These are phyloP conservation scores for Phlyctochytrium arcticum DNA, from an alignment of 192 early-diverging fungal species.

Conservation along the genomic window DNA sequence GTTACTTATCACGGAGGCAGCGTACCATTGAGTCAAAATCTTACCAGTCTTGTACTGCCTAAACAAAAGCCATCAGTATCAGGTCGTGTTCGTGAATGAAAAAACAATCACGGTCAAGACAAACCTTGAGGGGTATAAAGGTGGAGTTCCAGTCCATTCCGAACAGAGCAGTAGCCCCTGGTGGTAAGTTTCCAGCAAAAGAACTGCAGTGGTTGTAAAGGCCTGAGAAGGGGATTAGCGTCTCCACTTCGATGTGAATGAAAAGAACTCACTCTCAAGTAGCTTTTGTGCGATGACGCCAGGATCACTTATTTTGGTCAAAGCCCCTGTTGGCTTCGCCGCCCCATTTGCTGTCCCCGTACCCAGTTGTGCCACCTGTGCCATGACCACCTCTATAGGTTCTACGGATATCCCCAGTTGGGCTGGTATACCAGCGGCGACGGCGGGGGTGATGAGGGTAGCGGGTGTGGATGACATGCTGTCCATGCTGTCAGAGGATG, in stretches of 20 bases:
- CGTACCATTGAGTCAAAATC: slow-evolving; percentile 31
- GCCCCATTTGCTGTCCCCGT: slow-evolving; percentile 22
- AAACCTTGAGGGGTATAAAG: slow-evolving; percentile 45
- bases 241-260: neutral
- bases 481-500: slow-evolving; percentile 1
- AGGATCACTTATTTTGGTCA: slow-evolving; percentile 60
- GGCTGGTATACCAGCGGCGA: slow-evolving; percentile 41
- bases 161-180: slow-evolving; percentile 48
- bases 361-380: slow-evolving; percentile 39
- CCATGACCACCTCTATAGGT: slow-evolving; percentile 66
- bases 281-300: slow-evolving; percentile 41
- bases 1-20: neutral
- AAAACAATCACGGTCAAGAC: too few species aligned
- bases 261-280: slow-evolving; percentile 29
- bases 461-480: too few species aligned
- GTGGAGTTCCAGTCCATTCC: slow-evolving; percentile 36
- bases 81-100: too few species aligned
- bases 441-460: slow-evolving; percentile 16
- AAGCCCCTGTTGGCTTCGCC: slow-evolving; percentile 43
- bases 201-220: slow-evolving; percentile 46
- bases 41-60: slow-evolving; percentile 49
- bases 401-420: slow-evolving; percentile 93
- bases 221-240: slow-evolving; percentile 3
- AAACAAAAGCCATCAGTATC: too few species aligned
- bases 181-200: slow-evolving; percentile 48